phyloP scores from a whole-genome alignment of 441 rosid species.

The Brassica hybrid region DNA sequence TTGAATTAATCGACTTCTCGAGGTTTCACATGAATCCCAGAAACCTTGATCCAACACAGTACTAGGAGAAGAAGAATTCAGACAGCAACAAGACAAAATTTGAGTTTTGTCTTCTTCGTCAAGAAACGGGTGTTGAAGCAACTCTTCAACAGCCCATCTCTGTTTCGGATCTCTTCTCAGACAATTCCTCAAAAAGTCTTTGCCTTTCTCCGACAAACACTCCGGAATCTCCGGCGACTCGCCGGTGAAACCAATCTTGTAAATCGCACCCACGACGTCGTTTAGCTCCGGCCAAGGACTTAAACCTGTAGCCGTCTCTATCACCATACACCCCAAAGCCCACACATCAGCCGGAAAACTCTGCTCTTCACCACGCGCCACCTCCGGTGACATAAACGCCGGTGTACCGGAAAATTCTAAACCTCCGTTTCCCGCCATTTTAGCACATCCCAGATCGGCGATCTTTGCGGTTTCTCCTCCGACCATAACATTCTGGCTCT shows the following conservation, averaged over 20 bases:
- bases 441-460: constrained; percentile 81
- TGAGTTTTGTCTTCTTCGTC: constrained; percentile 32
- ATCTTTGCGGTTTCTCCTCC: constrained; percentile 56
- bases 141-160: constrained; percentile 63
- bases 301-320: constrained; percentile 82
- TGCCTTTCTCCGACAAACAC: constrained; percentile 61
- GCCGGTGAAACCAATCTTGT: constrained; percentile 72
- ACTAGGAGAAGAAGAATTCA: constrained; percentile 58
- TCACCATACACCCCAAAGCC: constrained; percentile 78
- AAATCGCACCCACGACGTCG: constrained; percentile 71
- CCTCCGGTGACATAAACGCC: constrained; percentile 96
- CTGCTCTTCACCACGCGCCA: constrained; percentile 78
- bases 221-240: constrained; percentile 69
- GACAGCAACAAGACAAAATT: constrained; percentile 12
- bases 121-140: constrained; percentile 77
- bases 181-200: constrained; percentile 73
- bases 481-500: constrained; percentile 54
- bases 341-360: constrained; percentile 77
- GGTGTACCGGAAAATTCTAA: constrained; percentile 82
- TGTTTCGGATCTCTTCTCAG: constrained; percentile 57
- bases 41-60: constrained; percentile 73
- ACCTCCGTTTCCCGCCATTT: constrained; percentile 19
- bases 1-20: constrained; percentile 42
- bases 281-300: constrained; percentile 71
- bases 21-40: constrained; percentile 62